phyloP scores from a whole-genome alignment of 129 eudicot species.

The Tagetes erecta region DNA sequence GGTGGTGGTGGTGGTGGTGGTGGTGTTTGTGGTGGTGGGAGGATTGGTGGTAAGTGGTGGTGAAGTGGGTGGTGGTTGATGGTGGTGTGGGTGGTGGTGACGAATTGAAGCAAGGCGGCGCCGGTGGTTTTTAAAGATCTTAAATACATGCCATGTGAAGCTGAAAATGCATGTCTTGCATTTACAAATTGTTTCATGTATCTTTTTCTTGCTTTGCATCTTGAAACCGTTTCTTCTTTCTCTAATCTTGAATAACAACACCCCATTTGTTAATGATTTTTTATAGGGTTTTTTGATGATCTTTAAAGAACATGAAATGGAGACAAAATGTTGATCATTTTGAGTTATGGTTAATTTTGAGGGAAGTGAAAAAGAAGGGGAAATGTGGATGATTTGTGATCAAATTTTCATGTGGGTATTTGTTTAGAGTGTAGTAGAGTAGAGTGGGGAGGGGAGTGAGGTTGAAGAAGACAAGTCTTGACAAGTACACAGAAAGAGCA shows the following conservation, averaged over 20 bases:
- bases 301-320: not conserved
- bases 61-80: conserved; percentile 26
- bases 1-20: conserved; percentile 63
- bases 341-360: conserved; percentile 1
- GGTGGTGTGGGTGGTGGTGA: conserved; percentile 44
- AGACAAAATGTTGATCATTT: not conserved
- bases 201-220: conserved; percentile 81
- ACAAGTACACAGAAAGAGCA: conserved; percentile 29
- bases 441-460: not conserved
- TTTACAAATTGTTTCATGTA: conserved; percentile 89
- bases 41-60: not conserved
- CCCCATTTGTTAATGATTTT: conserved; percentile 50
- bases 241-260: conserved; percentile 77
- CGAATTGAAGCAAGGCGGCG: conserved; percentile 82
- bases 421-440: not conserved
- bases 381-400: not conserved
- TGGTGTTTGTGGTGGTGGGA: conserved; percentile 37
- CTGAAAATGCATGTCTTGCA: conserved; percentile 72
- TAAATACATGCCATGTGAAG: conserved; percentile 67
- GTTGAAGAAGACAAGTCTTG: conserved; percentile 33
- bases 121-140: conserved; percentile 69
- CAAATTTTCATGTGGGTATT: not conserved
- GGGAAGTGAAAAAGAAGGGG: not conserved
- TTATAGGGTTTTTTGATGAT: conserved; percentile 12
- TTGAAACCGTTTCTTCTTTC: conserved; percentile 75